Evolutionary conservation across 1,284 basidiomycete genomes (phyloP).

Genomic region (Puccinia coronata): DNA sequence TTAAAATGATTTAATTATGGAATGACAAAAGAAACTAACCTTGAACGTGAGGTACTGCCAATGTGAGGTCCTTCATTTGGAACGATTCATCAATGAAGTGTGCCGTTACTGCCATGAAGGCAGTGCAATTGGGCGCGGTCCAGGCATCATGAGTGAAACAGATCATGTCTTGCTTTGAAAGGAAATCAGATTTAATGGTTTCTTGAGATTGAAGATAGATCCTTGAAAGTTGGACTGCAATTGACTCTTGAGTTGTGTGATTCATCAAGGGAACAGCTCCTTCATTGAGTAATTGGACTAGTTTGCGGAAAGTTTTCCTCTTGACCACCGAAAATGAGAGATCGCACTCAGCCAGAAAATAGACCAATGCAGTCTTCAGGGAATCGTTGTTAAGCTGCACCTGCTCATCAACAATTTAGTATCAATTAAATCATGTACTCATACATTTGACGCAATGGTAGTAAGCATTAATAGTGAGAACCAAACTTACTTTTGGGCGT

Average conservation of each 20-base stretch:
- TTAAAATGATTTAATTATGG: neutral
- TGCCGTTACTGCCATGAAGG: conserved; percentile 25
- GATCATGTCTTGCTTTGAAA: neutral
- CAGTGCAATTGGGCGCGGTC: conserved; percentile 3
- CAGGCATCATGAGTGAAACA: neutral
- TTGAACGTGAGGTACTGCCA: conserved; percentile 16
- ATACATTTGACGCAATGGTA: neutral
- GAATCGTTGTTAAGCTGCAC: neutral
- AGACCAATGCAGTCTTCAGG: conserved; percentile 9
- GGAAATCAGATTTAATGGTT: neutral
- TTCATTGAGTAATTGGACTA: neutral
- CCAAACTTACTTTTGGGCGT: neutral
- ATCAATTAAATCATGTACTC: neutral
- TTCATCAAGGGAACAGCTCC: neutral
- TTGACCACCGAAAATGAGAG: neutral
- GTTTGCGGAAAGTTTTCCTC: neutral
- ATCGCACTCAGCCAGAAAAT: conserved; percentile 8
- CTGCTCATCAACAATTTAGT: neutral
- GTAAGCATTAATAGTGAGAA: neutral
- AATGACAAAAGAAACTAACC: neutral
- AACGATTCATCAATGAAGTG: conserved; percentile 8
- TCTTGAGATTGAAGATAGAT: neutral
- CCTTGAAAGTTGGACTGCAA: neutral
- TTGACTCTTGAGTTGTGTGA: too few species aligned
- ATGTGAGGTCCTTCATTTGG: neutral